Percentiles rank a stretch among this genome's conserved stretches.
These are phyloP conservation scores for Bimuria novae-zelandiae DNA, from an alignment of 2,329 filamentous ascomycete genomes.

Conservation along the genomic window DNA sequence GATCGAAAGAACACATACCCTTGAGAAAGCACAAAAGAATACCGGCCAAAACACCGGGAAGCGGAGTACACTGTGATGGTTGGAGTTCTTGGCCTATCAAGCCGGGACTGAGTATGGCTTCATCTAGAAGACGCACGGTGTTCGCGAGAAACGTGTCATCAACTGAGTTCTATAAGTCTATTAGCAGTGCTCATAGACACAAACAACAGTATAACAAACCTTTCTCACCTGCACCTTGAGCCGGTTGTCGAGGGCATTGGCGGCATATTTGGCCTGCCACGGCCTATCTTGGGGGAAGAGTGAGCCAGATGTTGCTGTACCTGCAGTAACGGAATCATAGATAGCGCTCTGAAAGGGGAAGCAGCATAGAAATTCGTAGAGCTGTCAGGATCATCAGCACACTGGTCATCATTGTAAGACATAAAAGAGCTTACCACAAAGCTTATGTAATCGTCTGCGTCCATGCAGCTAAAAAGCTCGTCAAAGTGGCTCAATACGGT, in stretches of 20 bases:
- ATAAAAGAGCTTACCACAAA: conserved; percentile 23
- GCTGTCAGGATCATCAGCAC: conserved; percentile 28
- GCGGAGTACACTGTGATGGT: conserved; percentile 25
- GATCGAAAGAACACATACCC: conserved; percentile 25
- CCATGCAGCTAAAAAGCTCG: conserved; percentile 80
- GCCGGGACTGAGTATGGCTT: conserved; percentile 33
- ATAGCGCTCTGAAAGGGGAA: conserved; percentile 39
- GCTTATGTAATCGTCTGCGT: conserved; percentile 64
- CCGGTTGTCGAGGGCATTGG: conserved; percentile 33
- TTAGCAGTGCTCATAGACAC: conserved; percentile 15
- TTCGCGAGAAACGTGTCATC: conserved; percentile 40
- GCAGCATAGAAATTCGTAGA: conserved; percentile 41
- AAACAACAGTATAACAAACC: conserved; percentile 20
- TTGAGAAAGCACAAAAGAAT: conserved; percentile 41
- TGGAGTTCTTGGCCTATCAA: conserved; percentile 29
- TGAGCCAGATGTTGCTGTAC: conserved; percentile 23
- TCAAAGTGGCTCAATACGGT: conserved; percentile 83
- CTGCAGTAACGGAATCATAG: conserved; percentile 31
- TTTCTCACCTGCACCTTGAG: conserved; percentile 39
- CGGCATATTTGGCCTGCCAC: conserved; percentile 43
- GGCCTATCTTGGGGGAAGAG: conserved; percentile 43
- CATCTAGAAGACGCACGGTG: conserved; percentile 35
- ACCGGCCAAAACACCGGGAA: conserved; percentile 34
- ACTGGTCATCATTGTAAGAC: neutral
- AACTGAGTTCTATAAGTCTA: conserved; percentile 27